Base-by-base conservation (phyloP, 148 eudicot species). In the Mesembryanthemum crystallinum region DNA sequence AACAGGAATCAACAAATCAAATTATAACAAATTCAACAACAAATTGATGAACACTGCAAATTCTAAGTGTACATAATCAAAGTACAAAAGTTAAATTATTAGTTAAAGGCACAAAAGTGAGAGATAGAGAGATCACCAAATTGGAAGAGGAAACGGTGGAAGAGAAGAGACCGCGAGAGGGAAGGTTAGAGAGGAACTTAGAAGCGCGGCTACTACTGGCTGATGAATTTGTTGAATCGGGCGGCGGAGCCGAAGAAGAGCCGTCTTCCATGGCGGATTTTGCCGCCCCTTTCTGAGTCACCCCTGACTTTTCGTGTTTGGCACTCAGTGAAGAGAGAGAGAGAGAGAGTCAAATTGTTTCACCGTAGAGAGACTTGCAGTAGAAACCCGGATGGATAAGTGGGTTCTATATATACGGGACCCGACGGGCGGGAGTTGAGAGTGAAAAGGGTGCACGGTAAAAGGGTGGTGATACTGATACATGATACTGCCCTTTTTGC, bases 91-190 rank as follows among this genome's bases (percentile, higher is more conserved):
- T n/a, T n/a, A n/a, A n/a, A n/a, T n/a, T n/a, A n/a, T n/a, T n/a
- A n/a, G n/a, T n/a, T 6, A 35, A 35, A 35, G 39, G 39, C 39
- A 35, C 39, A 35, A 35, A 35, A 35, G 24, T 24, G 60, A 60
- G n/a, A 30, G 55, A 72, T 6, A 9, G 67, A 67, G 65, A 54
- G 63, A 85, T 75, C 61, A 89, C 97, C 88, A 85, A 81, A 85
- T 87, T 85, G 25, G 94, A 79, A 60, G 98, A 89, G 58, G 84
- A 61, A 54, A 88, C 82, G 62, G 88, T 77, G 73, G 97, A 86
- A 58, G 94, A 86, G 81, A 91, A 84, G 79, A 86, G 81, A 78
- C 98, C 98, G 47, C 97, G 94, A 67, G 94, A 91, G 64, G 98
- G 98, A 18, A 93, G 92, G 84, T 84, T 73, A 67, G 80, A 29